These are phyloP conservation scores for Tolypocladium album DNA, from an alignment of 2,329 filamentous ascomycete species.

Conservation along the genomic window DNA sequence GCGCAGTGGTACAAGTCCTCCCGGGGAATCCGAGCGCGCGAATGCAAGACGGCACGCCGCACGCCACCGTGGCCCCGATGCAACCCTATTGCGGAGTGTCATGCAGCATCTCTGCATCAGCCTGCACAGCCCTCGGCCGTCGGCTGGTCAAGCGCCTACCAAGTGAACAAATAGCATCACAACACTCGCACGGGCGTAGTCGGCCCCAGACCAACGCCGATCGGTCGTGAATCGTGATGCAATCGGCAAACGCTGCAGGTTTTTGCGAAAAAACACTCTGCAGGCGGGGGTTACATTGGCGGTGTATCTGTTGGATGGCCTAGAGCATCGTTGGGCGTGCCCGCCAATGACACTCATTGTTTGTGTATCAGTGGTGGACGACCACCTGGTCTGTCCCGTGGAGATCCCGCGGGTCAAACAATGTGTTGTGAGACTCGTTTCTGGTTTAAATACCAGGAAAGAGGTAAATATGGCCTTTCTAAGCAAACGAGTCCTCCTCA, in stretches of 20 bases:
- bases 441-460: not conserved
- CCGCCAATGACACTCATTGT: not conserved
- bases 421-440: too few species aligned
- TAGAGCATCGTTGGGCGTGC: too few species aligned
- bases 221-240: not conserved
- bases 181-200: not conserved
- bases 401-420: not conserved
- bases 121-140: not conserved
- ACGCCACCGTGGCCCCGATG: not conserved
- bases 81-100: not conserved
- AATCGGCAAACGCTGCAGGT: not conserved
- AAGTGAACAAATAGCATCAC: too few species aligned
- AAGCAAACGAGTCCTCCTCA: not conserved
- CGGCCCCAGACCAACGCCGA: not conserved
- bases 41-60: not conserved
- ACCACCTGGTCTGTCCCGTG: not conserved
- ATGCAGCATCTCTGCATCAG: not conserved
- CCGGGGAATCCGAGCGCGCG: not conserved
- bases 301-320: not conserved
- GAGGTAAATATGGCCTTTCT: not conserved
- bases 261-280: not conserved
- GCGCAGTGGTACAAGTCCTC: not conserved
- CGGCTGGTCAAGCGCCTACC: not conserved
- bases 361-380: not conserved
- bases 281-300: not conserved